These are phyloP conservation scores for Fusarium sp. DNA, from an alignment of 2,329 filamentous ascomycete genomes.

Conservation along the genomic window DNA sequence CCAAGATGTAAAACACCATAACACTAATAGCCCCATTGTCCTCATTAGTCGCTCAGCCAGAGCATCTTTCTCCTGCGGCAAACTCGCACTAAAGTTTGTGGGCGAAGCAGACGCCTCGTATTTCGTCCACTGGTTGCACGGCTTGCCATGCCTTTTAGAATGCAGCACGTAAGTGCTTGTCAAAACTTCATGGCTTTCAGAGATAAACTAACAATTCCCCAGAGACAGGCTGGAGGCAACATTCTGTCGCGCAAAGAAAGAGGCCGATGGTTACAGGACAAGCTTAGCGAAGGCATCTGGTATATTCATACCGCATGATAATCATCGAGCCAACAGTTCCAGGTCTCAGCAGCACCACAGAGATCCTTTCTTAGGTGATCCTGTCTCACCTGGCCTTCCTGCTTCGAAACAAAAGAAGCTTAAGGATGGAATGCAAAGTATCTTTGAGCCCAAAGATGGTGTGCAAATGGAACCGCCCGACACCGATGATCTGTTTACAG, in stretches of 20 bases:
- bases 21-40: slow-evolving; percentile 27
- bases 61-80: not conserved
- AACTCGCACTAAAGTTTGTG: slow-evolving; percentile 38
- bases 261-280: not conserved
- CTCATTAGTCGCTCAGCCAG: slow-evolving; percentile 35
- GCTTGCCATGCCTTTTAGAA: not conserved
- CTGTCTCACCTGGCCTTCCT: not conserved
- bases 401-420: slow-evolving; percentile 27
- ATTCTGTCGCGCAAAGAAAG: not conserved
- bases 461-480: not conserved
- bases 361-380: slow-evolving; percentile 18
- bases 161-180: slow-evolving; percentile 21
- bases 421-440: slow-evolving; percentile 40
- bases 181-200: too few relatives aligned
- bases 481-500: not conserved
- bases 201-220: slow-evolving; percentile 4
- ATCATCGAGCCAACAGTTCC: not conserved
- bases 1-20: slow-evolving; percentile 16
- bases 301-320: not conserved
- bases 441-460: not conserved
- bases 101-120: not conserved
- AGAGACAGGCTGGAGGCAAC: slow-evolving; percentile 22
- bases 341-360: not conserved
- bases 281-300: not conserved
- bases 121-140: slow-evolving; percentile 30